These are phyloP conservation scores for Petunia secreta DNA, from an alignment of 257 asterid genomes.

Conservation along the genomic window DNA sequence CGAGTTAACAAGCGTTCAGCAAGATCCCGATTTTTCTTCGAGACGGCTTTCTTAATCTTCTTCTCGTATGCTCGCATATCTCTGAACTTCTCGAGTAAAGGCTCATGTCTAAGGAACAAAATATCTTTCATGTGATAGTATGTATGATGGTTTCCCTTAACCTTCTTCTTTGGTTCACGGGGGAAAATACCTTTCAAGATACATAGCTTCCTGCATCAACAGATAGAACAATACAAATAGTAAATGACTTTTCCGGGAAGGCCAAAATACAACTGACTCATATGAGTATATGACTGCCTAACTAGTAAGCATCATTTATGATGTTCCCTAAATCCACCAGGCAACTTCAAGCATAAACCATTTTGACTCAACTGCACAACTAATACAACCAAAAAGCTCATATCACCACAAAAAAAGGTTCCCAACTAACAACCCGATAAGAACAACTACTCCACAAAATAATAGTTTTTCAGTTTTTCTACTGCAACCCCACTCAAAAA, in stretches of 20 bases:
- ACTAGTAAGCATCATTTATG: neutral
- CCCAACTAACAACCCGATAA: neutral
- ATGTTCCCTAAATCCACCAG: neutral
- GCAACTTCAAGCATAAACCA: neutral
- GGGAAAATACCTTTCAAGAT: constrained; percentile 92
- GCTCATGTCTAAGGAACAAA: constrained; percentile 83
- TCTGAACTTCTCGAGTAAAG: constrained; percentile 78
- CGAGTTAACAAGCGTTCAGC: constrained; percentile 75
- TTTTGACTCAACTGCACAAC: neutral
- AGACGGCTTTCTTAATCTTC: constrained; percentile 80
- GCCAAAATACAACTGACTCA: neutral
- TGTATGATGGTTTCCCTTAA: constrained; percentile 94
- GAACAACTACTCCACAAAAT: neutral
- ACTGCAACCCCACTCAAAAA: neutral
- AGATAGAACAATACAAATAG: constrained; percentile 14
- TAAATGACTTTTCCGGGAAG: neutral
- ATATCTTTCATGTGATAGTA: constrained; percentile 92
- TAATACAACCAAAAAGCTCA: neutral
- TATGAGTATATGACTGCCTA: neutral
- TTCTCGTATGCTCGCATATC: constrained; percentile 71
- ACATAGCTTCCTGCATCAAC: constrained; percentile 44
- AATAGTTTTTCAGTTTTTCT: neutral
- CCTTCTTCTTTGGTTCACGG: constrained; percentile 97
- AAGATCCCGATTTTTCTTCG: constrained; percentile 84
- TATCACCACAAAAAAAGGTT: neutral